Conservation (phyloP, 1,284 basidiomycete genomes). For the Pseudozyma sp. region DNA sequence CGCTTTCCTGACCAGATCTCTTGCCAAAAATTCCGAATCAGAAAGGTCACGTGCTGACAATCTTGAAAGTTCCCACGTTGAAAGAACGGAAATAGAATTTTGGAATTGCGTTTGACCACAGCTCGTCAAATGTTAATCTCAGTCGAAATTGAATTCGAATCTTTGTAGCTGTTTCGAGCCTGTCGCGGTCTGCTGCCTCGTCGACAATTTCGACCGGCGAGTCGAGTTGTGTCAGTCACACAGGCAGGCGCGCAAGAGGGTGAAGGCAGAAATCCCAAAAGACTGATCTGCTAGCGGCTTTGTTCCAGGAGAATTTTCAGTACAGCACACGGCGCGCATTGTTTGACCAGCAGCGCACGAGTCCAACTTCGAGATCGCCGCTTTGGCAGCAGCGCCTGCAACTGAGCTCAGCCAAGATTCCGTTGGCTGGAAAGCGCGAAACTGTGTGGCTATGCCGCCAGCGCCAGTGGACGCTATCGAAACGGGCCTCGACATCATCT, state of each 20-base stretch:
- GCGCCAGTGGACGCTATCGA: slow-evolving; percentile 25
- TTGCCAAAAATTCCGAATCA: not conserved
- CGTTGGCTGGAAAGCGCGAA: not conserved
- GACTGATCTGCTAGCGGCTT: slow-evolving; percentile 2
- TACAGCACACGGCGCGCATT: slow-evolving; percentile 6
- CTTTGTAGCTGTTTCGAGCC: too few relatives aligned
- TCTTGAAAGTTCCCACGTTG: slow-evolving; percentile 18
- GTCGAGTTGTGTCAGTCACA: not conserved
- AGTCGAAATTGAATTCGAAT: not conserved
- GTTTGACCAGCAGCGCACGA: not conserved
- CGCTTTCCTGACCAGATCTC: not conserved
- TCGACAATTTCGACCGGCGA: not conserved
- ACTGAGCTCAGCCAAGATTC: slow-evolving; percentile 3
- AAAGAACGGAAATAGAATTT: not conserved
- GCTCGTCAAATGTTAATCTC: too few relatives aligned
- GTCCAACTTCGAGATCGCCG: not conserved
- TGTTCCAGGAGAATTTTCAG: not conserved
- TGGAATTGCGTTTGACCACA: not conserved
- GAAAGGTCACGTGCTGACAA: not conserved
- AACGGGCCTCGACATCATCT: slow-evolving; percentile 16
- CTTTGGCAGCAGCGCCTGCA: not conserved
- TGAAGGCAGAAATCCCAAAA: not conserved
- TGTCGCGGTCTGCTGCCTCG: slow-evolving; percentile 13
- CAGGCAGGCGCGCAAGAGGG: slow-evolving; percentile 4
- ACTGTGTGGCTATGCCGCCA: not conserved